Evolutionary conservation across 2,329 filamentous ascomycete species (phyloP), one percentile per base, ranked within the genome.

Genomic region (Fusarium praegraminearum): DNA sequence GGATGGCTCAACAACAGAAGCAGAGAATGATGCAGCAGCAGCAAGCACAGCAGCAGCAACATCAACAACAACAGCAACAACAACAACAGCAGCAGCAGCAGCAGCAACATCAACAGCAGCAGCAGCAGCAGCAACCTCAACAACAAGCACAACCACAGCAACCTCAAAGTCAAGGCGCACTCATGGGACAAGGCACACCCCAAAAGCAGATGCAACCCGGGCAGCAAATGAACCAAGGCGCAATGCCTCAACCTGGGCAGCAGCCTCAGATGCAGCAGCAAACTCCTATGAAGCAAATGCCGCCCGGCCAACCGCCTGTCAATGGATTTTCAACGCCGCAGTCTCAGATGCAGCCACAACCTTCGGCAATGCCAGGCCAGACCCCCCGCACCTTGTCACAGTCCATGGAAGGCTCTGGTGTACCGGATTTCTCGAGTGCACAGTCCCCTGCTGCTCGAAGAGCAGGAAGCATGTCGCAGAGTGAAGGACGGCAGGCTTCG

Each of bases 1-100:
- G 87, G 82, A 76, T 86, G 36, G 82, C 84, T 35, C 86, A 87
- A 71, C 87, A 88, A 65, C 84, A 83, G 69, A 83, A 82, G 28
- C 82, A 84, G 44, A 84, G 85, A 72, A 84, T 86, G 76, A 81
- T 84, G 54, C 85, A 88, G 65, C 82, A 85, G 81, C 69, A 83
- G 20, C 82, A 79, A 22, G 76, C 77, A 15, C 78, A 80, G 20
- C 20, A 22, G 20, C 20, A 22, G 20, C 20, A 22, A 22, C 20
- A 22, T 22, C 20, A 22, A 36, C 83, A 83, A 35, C 80, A 83
- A 8, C 77, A 76, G 2, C 74, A 77, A 2, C 78, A 79, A 2
- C 79, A 82, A 54, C 79, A 79, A 50, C 80, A 80, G 12, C 79
- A 72, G 2, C 52, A 47, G 5, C 26, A 20, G 2, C 41, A 36